Percentiles rank a stretch among this genome's conserved stretches.
Conservation (phyloP, 2,329 filamentous ascomycete genomes). For the Ophiostoma ips region DNA sequence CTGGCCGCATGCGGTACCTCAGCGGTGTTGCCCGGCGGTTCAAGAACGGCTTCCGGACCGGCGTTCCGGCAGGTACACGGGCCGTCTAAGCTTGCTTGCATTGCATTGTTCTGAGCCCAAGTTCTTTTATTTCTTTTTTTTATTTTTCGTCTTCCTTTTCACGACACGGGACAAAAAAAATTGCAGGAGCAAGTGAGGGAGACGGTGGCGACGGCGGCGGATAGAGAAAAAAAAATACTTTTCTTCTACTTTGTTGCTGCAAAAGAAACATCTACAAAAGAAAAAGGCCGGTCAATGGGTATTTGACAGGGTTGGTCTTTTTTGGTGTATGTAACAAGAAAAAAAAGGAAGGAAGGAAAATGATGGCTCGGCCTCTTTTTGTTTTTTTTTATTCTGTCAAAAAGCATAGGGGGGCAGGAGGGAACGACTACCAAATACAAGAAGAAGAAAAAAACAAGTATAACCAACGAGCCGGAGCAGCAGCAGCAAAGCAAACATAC, state of each 20-base stretch:
- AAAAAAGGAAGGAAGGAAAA: too few relatives aligned
- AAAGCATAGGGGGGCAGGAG: too few relatives aligned
- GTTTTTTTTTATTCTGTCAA: too few relatives aligned
- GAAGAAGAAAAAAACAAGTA: background rate
- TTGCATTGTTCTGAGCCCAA: too few relatives aligned
- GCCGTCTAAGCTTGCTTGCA: slow-evolving; percentile 23
- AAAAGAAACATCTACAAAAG: too few relatives aligned
- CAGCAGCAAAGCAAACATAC: background rate
- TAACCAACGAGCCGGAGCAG: too few relatives aligned
- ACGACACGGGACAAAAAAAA: background rate
- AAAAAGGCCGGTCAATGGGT: too few relatives aligned
- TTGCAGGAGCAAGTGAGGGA: background rate
- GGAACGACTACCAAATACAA: background rate
- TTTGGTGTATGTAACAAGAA: slow-evolving; percentile 1
- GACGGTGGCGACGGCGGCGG: background rate
- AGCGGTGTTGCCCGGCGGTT: slow-evolving; percentile 86
- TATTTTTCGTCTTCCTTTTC: background rate
- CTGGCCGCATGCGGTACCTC: slow-evolving; percentile 90
- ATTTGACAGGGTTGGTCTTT: slow-evolving; percentile 1
- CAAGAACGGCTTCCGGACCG: slow-evolving; percentile 95
- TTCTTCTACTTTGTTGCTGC: too few relatives aligned
- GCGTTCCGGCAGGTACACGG: slow-evolving; percentile 70
- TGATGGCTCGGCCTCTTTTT: too few relatives aligned
- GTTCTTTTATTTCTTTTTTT: background rate
- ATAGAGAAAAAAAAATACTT: too few relatives aligned